phyloP scores from a whole-genome alignment of 1,139 yeast species.

The Spathaspora sp. region DNA sequence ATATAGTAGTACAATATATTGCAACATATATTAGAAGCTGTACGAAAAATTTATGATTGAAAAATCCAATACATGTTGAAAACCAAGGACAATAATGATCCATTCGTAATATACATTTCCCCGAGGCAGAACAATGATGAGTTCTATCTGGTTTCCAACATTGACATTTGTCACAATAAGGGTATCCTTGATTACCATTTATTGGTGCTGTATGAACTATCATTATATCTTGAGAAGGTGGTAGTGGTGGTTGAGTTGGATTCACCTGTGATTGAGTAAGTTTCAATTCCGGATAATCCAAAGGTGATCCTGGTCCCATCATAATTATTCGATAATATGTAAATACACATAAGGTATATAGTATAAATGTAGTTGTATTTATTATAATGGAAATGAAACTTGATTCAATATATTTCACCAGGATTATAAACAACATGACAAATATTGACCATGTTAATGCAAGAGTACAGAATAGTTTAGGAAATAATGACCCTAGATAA shows the following conservation, averaged over 20 bases:
- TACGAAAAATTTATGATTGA: constrained; percentile 72
- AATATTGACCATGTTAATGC: constrained; percentile 61
- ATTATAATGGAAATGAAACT: constrained; percentile 14
- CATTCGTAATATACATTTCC: constrained; percentile 71
- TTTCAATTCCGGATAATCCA: constrained; percentile 22
- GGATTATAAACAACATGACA: constrained; percentile 28
- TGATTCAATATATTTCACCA: constrained; percentile 18
- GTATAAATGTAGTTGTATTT: constrained; percentile 16
- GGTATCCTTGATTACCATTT: constrained; percentile 13
- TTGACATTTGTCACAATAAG: constrained; percentile 59
- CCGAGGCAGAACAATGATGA: constrained; percentile 83
- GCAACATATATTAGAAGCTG: constrained; percentile 68
- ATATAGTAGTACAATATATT: constrained; percentile 43
- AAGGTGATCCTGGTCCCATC: constrained; percentile 70
- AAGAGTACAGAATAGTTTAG: constrained; percentile 53
- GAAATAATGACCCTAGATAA: constrained; percentile 52
- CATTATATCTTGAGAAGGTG: constrained; percentile 20
- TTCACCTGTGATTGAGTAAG: constrained; percentile 7
- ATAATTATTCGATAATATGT: constrained; percentile 56
- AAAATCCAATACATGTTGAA: constrained; percentile 80
- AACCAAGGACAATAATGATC: constrained; percentile 99
- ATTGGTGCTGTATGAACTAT: constrained; percentile 17
- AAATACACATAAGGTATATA: constrained; percentile 27
- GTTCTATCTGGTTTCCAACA: constrained; percentile 95
- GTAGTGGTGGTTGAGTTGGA: constrained; percentile 7